Base-by-base conservation (phyloP, 257 asterid species). In the Handroanthus guayacan region DNA sequence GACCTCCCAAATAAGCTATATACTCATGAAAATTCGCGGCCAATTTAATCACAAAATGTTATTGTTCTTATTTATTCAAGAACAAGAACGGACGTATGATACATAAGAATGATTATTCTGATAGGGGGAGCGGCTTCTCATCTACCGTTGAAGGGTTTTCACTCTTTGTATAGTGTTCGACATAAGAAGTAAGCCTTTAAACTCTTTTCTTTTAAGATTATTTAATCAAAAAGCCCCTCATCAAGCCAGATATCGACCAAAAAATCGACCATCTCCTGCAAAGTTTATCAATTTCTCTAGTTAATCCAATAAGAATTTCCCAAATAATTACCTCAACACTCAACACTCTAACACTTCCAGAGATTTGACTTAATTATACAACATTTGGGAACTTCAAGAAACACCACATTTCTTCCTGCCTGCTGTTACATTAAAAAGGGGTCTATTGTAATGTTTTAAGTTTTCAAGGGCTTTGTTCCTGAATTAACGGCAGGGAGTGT, bases 211-310 rank as follows among this genome's bases (percentile, higher is more conserved):
- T 12, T 47, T 31, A 50, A 62, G 72, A 60, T 39, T 31, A 61
- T 68, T 81, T 85, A 90, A 82, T 90, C 96, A 60, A 79, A 90
- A 79, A 84, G 93, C 69, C 89, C 94, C 80, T 90, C 97, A 57
- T 88, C 93, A 0, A 76, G 84, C 97, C 97, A 92, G 31, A 88
- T 85, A 76, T 90, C 97, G 2, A 88, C 96, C 82, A 92, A 81
- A 75, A 88, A 92, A 82, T 90, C 97, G 18, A 88, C 97, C 95
- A 92, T 92, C 68, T 92, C 96, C 96, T 90, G 91, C 81, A 80
- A 54, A 69, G 73, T 34, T 31, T 62, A 66, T 50, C 38, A 20
- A 80, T 31, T 39, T 65, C 47, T 69, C 64, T 69, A 54, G 60
- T 50, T 18, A 64, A 56, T 74, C 39, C 69, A 41, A 57, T 17